Evolutionary conservation across 1,284 basidiomycete genomes (phyloP), one percentile per base, ranked within the genome.

Genomic region (Naganishia albida): DNA sequence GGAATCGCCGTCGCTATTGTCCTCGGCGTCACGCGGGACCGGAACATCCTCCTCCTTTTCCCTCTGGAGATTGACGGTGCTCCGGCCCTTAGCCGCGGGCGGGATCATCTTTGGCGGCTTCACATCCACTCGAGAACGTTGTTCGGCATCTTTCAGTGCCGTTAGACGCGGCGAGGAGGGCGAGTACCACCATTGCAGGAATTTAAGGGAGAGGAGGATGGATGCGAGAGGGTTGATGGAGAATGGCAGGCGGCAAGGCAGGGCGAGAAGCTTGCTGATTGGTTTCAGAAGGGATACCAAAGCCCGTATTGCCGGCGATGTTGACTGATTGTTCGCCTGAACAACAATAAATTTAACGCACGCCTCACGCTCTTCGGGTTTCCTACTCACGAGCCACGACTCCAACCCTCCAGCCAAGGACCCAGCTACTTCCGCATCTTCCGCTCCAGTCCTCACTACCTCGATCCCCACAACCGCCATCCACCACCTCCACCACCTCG

Each of bases 161-260:
- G 15, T 42, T 10, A 48, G n/a, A 15, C 59, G 28, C n/a, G 94
- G 93, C 2, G 94, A 97, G 34, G 86, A 85, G 10, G 94, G 91
- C 18, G 93, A 95, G 78, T 98, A 99, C 94, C 96, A 99, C 94
- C 96, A 99, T 80, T 99, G 93, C 38, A 97, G 83, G 78, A 99
- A 95, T 79, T 96, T 97, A 82, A 99, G 85, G 76, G 93, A 89
- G 78, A 99, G 96, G 67, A 99, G 94, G 40, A 92, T 88, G 3
- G 90, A 90, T 1, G 96, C 84, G 16, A 94, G 44, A 13, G 48
- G 53, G 18, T 40, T 38, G 25, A 62, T 8, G 43, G 77, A 78
- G 62, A 80, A 70, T 23, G 88, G 67, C 26, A 85, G 51, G 55
- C 44, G 10, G 16, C n/a, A 28, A 63, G 13, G 71, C 67, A 50